These are phyloP conservation scores for Vanrija humicola DNA, from an alignment of 1,284 basidiomycete species.

Conservation along the genomic window DNA sequence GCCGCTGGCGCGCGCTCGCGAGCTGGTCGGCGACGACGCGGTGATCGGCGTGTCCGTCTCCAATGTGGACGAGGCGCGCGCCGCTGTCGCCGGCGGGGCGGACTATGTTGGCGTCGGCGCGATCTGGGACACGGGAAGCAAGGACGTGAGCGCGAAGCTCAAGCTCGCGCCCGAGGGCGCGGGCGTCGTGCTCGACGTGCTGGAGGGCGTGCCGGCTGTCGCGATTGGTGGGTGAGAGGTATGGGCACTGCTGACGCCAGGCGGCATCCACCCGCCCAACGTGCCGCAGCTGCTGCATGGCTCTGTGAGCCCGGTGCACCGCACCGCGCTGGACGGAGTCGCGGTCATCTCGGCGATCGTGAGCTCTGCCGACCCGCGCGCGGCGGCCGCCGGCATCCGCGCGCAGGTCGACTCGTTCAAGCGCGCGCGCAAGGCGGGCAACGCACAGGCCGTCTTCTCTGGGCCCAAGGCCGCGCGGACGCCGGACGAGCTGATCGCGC, in stretches of 20 bases:
- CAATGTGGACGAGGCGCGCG: conserved; percentile 60
- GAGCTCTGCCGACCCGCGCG: conserved; percentile 60
- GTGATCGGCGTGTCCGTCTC: conserved; percentile 82
- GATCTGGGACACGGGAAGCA: conserved; percentile 69
- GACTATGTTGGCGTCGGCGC: conserved; percentile 88
- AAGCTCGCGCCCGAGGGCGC: conserved; percentile 63
- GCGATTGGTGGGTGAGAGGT: conserved; percentile 68
- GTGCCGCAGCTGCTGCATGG: conserved; percentile 68
- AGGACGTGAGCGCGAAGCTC: conserved; percentile 57
- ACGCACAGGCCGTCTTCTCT: conserved; percentile 12
- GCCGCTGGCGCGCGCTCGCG: conserved; percentile 65
- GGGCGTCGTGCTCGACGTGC: conserved; percentile 60
- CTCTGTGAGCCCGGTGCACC: conserved; percentile 58
- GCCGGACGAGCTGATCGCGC: conserved; percentile 42
- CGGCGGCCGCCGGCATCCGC: conserved; percentile 53
- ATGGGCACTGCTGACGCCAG: conserved; percentile 48
- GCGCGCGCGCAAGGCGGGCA: conserved; percentile 13
- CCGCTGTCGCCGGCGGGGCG: conserved; percentile 55
- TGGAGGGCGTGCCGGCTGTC: conserved; percentile 64
- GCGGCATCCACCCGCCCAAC: conserved; percentile 75
- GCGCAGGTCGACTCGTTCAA: conserved; percentile 44
- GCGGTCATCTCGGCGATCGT: conserved; percentile 90
- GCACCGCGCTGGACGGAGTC: conserved; percentile 65
- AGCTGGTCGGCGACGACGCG: conserved; percentile 63
- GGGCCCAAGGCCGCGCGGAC: background rate